These are phyloP conservation scores for Rhizopogon vinicolor DNA, from an alignment of 768 basidiomycete genomes.

Conservation along the genomic window DNA sequence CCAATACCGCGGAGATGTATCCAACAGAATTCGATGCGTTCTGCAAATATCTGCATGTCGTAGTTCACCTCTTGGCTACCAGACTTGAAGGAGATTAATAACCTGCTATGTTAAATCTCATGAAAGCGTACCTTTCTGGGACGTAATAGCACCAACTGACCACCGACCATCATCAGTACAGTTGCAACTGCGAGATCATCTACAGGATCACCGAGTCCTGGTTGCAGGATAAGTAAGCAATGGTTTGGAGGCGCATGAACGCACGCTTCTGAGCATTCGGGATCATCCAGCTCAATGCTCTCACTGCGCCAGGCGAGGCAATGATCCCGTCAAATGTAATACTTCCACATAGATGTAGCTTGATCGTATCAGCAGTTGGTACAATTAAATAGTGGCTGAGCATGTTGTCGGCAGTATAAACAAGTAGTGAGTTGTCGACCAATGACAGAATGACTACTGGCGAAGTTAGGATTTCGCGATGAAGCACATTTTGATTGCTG, in stretches of 20 bases:
- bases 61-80: constrained; percentile 89
- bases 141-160: constrained; percentile 82
- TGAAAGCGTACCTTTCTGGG: constrained; percentile 67
- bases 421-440: constrained; percentile 91
- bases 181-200: constrained; percentile 93
- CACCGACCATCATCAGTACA: constrained; percentile 93
- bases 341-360: constrained; percentile 87
- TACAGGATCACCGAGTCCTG: constrained; percentile 91
- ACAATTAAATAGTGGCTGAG: constrained; percentile 89
- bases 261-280: constrained; percentile 88
- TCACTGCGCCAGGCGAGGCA: constrained; percentile 73
- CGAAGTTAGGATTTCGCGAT: constrained; percentile 70
- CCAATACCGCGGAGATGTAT: constrained; percentile 93
- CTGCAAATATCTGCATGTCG: constrained; percentile 95
- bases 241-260: constrained; percentile 20
- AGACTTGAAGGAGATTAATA: constrained; percentile 43
- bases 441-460: constrained; percentile 85
- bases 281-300: constrained; percentile 96
- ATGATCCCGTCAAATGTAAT: constrained; percentile 94
- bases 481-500: constrained; percentile 75
- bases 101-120: background rate
- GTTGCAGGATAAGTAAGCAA: constrained; percentile 8
- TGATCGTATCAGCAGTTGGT: constrained; percentile 78
- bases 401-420: constrained; percentile 93
- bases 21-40: constrained; percentile 98